Evolutionary conservation across 768 basidiomycete genomes (phyloP).

Genomic region (Leucocoprinus sp.): DNA sequence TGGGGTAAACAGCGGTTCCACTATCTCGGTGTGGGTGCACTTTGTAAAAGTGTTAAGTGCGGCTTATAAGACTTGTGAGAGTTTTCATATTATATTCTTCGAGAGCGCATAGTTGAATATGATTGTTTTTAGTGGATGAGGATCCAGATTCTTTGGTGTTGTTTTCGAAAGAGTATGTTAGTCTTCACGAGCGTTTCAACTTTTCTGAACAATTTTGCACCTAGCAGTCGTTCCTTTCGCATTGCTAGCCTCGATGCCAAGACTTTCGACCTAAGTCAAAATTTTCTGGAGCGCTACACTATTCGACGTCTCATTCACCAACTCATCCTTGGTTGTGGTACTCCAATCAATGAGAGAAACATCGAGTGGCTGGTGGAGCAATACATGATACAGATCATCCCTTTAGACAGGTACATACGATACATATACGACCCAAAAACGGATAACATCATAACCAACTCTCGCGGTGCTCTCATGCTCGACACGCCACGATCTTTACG

Average conservation of each 20-base stretch:
- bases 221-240: slow-evolving; percentile 35
- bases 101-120: background rate
- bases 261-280: slow-evolving; percentile 33
- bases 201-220: background rate
- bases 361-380: slow-evolving; percentile 41
- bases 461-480: slow-evolving; percentile 18
- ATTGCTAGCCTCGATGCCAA: slow-evolving; percentile 37
- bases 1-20: slow-evolving; percentile 15
- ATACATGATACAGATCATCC: slow-evolving; percentile 26
- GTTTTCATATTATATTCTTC: background rate
- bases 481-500: slow-evolving; percentile 33
- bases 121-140: slow-evolving; percentile 9
- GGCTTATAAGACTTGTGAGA: slow-evolving; percentile 32
- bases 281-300: slow-evolving; percentile 46
- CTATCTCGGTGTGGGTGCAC: slow-evolving; percentile 33
- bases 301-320: slow-evolving; percentile 38
- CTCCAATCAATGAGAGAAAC: slow-evolving; percentile 29
- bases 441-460: background rate
- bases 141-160: slow-evolving; percentile 8
- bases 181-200: background rate
- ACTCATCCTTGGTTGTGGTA: slow-evolving; percentile 29
- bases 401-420: slow-evolving; percentile 20
- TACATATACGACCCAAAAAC: slow-evolving; percentile 25
- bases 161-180: slow-evolving; percentile 16
- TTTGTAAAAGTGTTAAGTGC: slow-evolving; percentile 33